Evolutionary conservation across 139 green algal genomes (phyloP).

Genomic region (Haematococcus sp.): DNA sequence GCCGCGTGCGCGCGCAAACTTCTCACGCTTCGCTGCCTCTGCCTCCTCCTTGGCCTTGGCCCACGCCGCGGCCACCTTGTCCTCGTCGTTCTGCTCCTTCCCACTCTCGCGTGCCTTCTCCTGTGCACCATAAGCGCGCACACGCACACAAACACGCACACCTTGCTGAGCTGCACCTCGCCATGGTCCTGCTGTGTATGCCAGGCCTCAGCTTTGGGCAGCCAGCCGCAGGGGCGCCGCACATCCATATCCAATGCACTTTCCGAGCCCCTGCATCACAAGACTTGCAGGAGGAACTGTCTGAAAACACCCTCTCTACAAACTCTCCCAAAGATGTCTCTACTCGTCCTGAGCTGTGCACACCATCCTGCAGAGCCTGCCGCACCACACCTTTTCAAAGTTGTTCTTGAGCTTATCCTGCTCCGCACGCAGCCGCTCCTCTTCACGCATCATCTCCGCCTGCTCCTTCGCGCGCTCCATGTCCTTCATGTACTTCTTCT

Average conservation of each 20-base stretch:
- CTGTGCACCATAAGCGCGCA: neutral
- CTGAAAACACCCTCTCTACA: too few relatives aligned
- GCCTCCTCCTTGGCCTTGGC: conserved; percentile 31
- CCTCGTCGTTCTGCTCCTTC: conserved; percentile 11
- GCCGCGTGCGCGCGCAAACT: conserved; percentile 3
- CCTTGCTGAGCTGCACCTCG: too few relatives aligned
- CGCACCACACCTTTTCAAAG: conserved; percentile 1
- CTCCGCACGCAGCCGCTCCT: conserved; percentile 12
- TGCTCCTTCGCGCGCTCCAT: conserved; percentile 20
- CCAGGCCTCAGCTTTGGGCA: too few relatives aligned
- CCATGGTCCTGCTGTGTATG: conserved; percentile 2
- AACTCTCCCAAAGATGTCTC: too few relatives aligned
- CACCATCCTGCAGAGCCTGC: too few relatives aligned
- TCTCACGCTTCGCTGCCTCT: conserved; percentile 21
- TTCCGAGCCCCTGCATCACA: too few relatives aligned
- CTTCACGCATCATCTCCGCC: conserved; percentile 22
- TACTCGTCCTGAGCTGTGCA: too few relatives aligned
- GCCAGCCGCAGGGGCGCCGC: too few relatives aligned
- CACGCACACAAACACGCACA: neutral
- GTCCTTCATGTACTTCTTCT: conserved; percentile 36
- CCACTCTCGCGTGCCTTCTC: neutral
- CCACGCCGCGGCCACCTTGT: conserved; percentile 28
- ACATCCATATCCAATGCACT: too few relatives aligned
- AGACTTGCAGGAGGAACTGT: too few relatives aligned
- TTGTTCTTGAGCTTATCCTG: neutral